phyloP scores from a whole-genome alignment of 2,329 filamentous ascomycete genomes.

The Fusarium tjaetaba region DNA sequence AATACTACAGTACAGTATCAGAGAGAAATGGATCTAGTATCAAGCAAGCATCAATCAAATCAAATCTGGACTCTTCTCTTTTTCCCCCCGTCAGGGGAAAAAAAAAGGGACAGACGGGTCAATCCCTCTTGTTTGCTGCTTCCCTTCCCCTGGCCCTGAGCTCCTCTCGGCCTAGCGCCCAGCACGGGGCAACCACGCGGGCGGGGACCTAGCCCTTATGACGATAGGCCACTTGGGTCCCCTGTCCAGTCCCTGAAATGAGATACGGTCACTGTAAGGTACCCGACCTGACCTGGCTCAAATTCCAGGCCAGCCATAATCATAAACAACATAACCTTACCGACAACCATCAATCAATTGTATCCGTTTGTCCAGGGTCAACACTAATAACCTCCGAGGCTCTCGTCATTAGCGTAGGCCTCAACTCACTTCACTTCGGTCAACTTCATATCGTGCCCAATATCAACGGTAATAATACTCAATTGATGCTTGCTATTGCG shows the following conservation, averaged over 20 bases:
- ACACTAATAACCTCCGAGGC: conserved; percentile 8
- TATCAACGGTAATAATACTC: conserved; percentile 15
- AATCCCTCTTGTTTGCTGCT: not conserved
- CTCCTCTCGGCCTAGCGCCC: conserved; percentile 33
- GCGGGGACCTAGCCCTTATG: conserved; percentile 15
- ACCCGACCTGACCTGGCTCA: conserved; percentile 29
- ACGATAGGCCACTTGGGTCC: conserved; percentile 9
- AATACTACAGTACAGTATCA: not conserved
- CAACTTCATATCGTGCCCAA: not conserved
- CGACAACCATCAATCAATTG: not conserved
- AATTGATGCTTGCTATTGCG: conserved; percentile 1
- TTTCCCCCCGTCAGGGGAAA: conserved; percentile 43
- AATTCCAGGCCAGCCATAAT: conserved; percentile 6
- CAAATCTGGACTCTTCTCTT: not conserved
- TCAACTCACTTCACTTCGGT: conserved; percentile 5
- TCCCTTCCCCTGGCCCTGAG: conserved; percentile 25
- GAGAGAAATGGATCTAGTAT: conserved; percentile 3
- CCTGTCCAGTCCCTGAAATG: conserved; percentile 37
- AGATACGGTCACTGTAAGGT: conserved; percentile 33
- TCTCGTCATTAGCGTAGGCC: not conserved
- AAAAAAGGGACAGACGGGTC: conserved; percentile 20
- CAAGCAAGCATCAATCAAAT: conserved; percentile 12
- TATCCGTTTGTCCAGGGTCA: not conserved
- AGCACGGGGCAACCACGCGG: conserved; percentile 36
- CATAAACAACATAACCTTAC: not conserved